Evolutionary conservation across 352 stramenopile genomes (phyloP).

Genomic region (Chrysophaeum taylorii): DNA sequence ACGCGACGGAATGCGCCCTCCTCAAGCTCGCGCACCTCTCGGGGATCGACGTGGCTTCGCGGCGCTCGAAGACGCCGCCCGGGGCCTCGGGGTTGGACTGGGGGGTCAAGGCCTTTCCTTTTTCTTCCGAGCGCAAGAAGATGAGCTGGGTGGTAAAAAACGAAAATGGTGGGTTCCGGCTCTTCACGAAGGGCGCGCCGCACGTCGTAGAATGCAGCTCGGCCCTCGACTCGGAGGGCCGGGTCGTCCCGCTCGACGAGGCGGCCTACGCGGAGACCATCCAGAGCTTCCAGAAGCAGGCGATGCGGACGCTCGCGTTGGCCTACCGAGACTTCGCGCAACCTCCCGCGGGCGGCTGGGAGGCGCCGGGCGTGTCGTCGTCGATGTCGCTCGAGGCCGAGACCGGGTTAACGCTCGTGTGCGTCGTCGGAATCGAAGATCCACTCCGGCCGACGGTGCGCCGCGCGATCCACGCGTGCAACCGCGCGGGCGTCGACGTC

Average conservation of each 20-base stretch:
- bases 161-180: constrained; percentile 39
- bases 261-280: constrained; percentile 48
- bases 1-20: constrained; percentile 66
- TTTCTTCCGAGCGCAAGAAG: constrained; percentile 81
- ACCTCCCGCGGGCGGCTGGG: constrained; percentile 35
- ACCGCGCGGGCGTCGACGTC: constrained; percentile 63
- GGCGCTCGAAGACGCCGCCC: constrained; percentile 37
- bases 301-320: constrained; percentile 61
- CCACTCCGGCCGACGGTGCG: constrained; percentile 77
- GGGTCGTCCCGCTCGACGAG: constrained; percentile 22
- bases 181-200: constrained; percentile 63
- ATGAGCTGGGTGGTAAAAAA: constrained; percentile 73
- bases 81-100: constrained; percentile 11
- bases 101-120: too few relatives aligned
- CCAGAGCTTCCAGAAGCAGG: constrained; percentile 55
- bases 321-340: constrained; percentile 57
- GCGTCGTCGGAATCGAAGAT: constrained; percentile 82
- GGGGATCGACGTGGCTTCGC: constrained; percentile 36
- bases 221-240: constrained; percentile 19
- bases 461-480: constrained; percentile 76
- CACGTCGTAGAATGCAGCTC: constrained; percentile 43
- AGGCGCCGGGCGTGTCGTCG: too few relatives aligned
- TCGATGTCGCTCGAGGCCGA: constrained; percentile 55
- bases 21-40: constrained; percentile 45
- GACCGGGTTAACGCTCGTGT: constrained; percentile 67